Evolutionary conservation across 192 early-diverging fungal species (phyloP).

Genomic region (Backusella morwellensis): DNA sequence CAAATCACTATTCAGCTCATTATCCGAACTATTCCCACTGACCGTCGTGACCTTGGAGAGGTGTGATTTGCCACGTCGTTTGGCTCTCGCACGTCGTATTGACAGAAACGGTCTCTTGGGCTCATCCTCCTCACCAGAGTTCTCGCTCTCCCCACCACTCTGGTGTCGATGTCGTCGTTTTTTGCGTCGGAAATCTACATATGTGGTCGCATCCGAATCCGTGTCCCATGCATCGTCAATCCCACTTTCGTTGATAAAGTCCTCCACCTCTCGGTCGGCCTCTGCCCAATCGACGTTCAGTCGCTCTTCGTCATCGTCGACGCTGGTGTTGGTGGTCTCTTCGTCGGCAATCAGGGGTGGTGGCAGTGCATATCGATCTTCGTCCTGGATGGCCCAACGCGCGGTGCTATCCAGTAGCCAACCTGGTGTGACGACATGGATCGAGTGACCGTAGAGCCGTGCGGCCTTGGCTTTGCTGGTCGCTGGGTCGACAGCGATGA

Average conservation of each 20-base stretch:
- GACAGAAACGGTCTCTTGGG: neutral
- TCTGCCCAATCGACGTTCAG: slow-evolving; percentile 42
- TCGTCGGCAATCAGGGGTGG: neutral
- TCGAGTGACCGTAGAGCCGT: slow-evolving; percentile 31
- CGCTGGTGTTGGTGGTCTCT: slow-evolving; percentile 6
- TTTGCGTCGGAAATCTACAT: neutral
- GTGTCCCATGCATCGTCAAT: slow-evolving; percentile 31
- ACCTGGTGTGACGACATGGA: slow-evolving; percentile 55
- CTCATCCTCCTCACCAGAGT: slow-evolving; percentile 9
- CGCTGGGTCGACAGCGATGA: slow-evolving; percentile 81
- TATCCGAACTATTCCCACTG: neutral
- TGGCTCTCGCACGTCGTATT: neutral
- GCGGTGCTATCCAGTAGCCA: slow-evolving; percentile 72
- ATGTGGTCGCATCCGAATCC: slow-evolving; percentile 24
- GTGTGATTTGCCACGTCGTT: neutral
- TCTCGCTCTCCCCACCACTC: slow-evolving; percentile 12
- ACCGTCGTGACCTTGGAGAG: slow-evolving; percentile 15
- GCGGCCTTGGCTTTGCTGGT: slow-evolving; percentile 81
- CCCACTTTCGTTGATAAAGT: slow-evolving; percentile 33
- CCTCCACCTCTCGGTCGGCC: slow-evolving; percentile 35
- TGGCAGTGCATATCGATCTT: slow-evolving; percentile 56
- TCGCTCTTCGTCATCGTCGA: slow-evolving; percentile 32
- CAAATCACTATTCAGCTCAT: neutral
- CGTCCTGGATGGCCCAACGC: slow-evolving; percentile 70
- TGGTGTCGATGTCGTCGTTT: slow-evolving; percentile 27